These are phyloP conservation scores for Cutaneotrichosporon sp. DNA, from an alignment of 1,284 basidiomycete species.

Conservation along the genomic window DNA sequence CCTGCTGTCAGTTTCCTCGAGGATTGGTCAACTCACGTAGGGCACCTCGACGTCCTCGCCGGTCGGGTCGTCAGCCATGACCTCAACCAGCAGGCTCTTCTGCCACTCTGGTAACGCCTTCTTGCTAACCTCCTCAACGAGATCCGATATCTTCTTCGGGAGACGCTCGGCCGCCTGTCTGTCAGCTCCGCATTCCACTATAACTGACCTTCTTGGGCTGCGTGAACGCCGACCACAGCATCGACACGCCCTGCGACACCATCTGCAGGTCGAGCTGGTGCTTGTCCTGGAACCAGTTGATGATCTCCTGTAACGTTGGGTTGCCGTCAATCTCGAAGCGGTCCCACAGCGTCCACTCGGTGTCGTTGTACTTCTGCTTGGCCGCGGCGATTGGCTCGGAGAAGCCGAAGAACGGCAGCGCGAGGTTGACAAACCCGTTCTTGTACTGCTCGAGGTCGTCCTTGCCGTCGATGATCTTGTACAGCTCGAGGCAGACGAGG, in stretches of 20 bases:
- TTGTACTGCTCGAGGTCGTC: conserved; percentile 91
- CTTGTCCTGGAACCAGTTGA: conserved; percentile 78
- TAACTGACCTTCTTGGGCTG: conserved; percentile 73
- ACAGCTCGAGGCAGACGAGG: conserved; percentile 92
- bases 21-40: conserved; percentile 22
- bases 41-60: conserved; percentile 63
- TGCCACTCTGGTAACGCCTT: conserved; percentile 78
- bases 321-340: conserved; percentile 90
- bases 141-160: conserved; percentile 81
- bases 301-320: conserved; percentile 81
- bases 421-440: conserved; percentile 98
- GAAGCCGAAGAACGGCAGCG: conserved; percentile 98
- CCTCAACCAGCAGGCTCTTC: conserved; percentile 84
- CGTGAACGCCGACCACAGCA: conserved; percentile 94
- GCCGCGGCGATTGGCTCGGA: conserved; percentile 94
- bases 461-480: conserved; percentile 98
- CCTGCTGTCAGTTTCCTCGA: not conserved
- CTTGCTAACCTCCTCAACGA: conserved; percentile 92
- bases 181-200: not conserved
- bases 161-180: conserved; percentile 70
- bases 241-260: conserved; percentile 95
- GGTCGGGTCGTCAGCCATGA: conserved; percentile 88
- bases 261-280: conserved; percentile 90
- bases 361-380: conserved; percentile 78
- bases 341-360: conserved; percentile 98